Base-by-base conservation (phyloP, 1,284 basidiomycete species). In the Moesziomyces aphidis region DNA sequence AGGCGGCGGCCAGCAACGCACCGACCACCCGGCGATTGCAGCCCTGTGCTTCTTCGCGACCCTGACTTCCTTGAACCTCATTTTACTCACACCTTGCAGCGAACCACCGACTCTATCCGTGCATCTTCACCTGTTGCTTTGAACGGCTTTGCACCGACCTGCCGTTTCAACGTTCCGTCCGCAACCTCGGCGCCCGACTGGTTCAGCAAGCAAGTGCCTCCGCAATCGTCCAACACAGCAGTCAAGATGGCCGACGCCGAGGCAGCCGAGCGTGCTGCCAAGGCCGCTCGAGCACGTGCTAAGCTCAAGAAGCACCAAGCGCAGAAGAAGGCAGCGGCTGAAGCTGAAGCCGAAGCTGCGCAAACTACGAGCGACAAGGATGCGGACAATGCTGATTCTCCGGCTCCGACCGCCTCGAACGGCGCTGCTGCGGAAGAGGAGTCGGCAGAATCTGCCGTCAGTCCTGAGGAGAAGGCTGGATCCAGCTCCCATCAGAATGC, bases 281-380 rank as follows among this genome's bases (percentile, higher is more conserved):
- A 78, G 61, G 76, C 76, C 42, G 76, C 76, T 42, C 50, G 76
- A 11, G 76, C 76, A 11, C 50, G 71, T 22, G 59, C 68, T 17
- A 73, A 78, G 54, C 56, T 78, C 56, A 78, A 78, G 43, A 78
- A 78, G 64, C 76, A 73, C 46, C 73, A 76, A 45, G 76, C 76
- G 1, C 70, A 76, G 57, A 76, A 76, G 62, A 70, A 70, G 42
- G 73, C 73, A 5, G 72, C 72, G 22, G 76, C 71, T 19, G 71
- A 73, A 23, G 72, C 71, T 2, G 59, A 57, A 21, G 66, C 69
- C 13, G 58, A 36, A 11, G 53, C 55, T 24, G 48, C 58, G 19
- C 49, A 22, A 28, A 42, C 4, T n/a, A 28, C 45, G 23, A 21
- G 57, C 22, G 62, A 61, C 49, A 61, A 62, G n/a, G 63, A 51